These are phyloP conservation scores for Verticillium zaregamsianum DNA, from an alignment of 2,329 filamentous ascomycete species.

Conservation along the genomic window DNA sequence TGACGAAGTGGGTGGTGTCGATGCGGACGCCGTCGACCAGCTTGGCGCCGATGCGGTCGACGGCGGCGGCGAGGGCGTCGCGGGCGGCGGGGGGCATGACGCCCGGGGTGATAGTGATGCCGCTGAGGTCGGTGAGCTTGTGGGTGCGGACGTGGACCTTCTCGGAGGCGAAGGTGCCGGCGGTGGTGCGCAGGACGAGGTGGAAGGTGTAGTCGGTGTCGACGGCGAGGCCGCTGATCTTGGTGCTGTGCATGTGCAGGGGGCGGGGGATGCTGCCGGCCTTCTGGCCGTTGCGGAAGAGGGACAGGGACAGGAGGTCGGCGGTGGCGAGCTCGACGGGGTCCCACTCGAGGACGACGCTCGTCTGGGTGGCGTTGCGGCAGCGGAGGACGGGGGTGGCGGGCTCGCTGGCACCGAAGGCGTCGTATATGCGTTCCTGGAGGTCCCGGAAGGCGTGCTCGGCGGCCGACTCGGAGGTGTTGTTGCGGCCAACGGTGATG, in stretches of 20 bases:
- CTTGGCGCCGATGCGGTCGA: slow-evolving; percentile 89
- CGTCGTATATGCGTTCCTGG: slow-evolving; percentile 82
- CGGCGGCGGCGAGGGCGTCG: slow-evolving; percentile 69
- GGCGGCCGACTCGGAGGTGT: slow-evolving; percentile 68
- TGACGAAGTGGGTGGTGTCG: slow-evolving; percentile 98
- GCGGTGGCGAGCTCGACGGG: slow-evolving; percentile 90
- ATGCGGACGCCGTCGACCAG: slow-evolving; percentile 87
- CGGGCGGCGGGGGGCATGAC: slow-evolving; percentile 70
- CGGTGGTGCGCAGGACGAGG: slow-evolving; percentile 83
- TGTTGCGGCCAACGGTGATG: slow-evolving; percentile 89
- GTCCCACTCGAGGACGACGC: slow-evolving; percentile 96
- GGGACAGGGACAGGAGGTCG: slow-evolving; percentile 79
- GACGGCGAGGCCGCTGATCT: slow-evolving; percentile 93
- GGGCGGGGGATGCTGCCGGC: slow-evolving; percentile 91
- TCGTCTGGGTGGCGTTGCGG: slow-evolving; percentile 97
- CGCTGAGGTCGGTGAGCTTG: slow-evolving; percentile 96
- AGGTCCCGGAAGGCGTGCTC: slow-evolving; percentile 74
- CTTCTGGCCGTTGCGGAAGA: slow-evolving; percentile 96
- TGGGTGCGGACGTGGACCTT: slow-evolving; percentile 85
- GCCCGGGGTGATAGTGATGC: slow-evolving; percentile 90
- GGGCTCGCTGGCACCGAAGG: slow-evolving; percentile 80
- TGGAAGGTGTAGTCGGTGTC: slow-evolving; percentile 96
- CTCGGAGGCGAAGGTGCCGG: slow-evolving; percentile 81
- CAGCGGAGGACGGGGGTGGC: slow-evolving; percentile 76
- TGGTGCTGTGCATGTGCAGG: slow-evolving; percentile 85